A percentile compares a stretch with the other conserved stretches of the same genome.
These are phyloP conservation scores for Parmelia sp. DNA, from an alignment of 495 filamentous ascomycete genomes.

Conservation along the genomic window DNA sequence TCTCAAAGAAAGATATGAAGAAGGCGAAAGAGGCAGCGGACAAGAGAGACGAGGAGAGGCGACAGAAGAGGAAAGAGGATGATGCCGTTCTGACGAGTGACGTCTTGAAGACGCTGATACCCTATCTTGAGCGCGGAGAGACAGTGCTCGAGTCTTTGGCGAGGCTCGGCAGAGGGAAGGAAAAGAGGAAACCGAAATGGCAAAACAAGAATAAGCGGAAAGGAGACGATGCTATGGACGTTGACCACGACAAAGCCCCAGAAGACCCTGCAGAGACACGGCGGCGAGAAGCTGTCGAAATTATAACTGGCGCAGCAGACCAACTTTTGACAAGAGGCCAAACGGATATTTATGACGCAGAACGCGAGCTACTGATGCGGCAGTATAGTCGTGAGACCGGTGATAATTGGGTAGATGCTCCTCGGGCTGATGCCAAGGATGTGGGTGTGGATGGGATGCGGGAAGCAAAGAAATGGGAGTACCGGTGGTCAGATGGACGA, in stretches of 20 bases:
- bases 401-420: slow-evolving; percentile 78
- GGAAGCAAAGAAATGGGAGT: slow-evolving; percentile 69
- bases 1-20: slow-evolving; percentile 89
- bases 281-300: slow-evolving; percentile 66
- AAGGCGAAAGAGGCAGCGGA: slow-evolving; percentile 82
- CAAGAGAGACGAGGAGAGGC: slow-evolving; percentile 69
- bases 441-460: slow-evolving; percentile 23
- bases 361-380: slow-evolving; percentile 74
- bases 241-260: slow-evolving; percentile 44
- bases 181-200: slow-evolving; percentile 55
- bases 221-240: slow-evolving; percentile 58
- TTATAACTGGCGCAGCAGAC: slow-evolving; percentile 83
- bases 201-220: slow-evolving; percentile 54
- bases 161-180: slow-evolving; percentile 64
- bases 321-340: slow-evolving; percentile 74
- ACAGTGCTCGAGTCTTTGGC: slow-evolving; percentile 84
- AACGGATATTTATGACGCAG: slow-evolving; percentile 80
- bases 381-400: slow-evolving; percentile 84
- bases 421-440: slow-evolving; percentile 26
- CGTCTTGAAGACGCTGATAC: slow-evolving; percentile 63
- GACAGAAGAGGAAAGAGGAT: slow-evolving; percentile 59
- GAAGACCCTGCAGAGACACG: slow-evolving; percentile 66
- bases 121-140: slow-evolving; percentile 70
- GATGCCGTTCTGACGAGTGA: slow-evolving; percentile 72
- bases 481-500: slow-evolving; percentile 81